These are phyloP conservation scores for Ambrosia hybrid DNA, from an alignment of 140 eudicot species.

Conservation along the genomic window DNA sequence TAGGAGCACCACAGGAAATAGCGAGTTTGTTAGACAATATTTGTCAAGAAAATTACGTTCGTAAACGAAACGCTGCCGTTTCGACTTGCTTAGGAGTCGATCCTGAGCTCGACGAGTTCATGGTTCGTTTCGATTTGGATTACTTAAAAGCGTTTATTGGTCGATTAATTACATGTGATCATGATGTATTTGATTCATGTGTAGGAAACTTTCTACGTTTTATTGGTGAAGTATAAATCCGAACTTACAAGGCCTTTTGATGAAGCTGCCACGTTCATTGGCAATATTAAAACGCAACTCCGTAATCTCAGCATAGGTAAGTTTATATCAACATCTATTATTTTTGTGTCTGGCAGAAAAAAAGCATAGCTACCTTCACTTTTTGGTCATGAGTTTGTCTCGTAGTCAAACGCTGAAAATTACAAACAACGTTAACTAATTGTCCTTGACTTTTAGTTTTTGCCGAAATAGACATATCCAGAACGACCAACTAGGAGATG, in stretches of 20 bases:
- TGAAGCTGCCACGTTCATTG: slow-evolving; percentile 66
- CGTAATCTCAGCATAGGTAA: slow-evolving; percentile 66
- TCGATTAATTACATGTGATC: too few species aligned
- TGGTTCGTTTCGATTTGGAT: slow-evolving; percentile 41
- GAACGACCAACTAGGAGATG: too few species aligned
- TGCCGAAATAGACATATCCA: too few species aligned
- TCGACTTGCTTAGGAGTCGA: slow-evolving; percentile 59
- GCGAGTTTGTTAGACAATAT: slow-evolving; percentile 72
- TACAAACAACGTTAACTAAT: too few species aligned
- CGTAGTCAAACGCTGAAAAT: not conserved
- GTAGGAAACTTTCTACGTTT: too few species aligned
- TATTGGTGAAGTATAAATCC: slow-evolving; percentile 69
- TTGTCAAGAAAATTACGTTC: slow-evolving; percentile 45
- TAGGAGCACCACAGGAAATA: slow-evolving; percentile 90
- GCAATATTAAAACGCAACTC: slow-evolving; percentile 62
- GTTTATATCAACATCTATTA: not conserved
- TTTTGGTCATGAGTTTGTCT: not conserved
- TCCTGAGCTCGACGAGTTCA: slow-evolving; percentile 94
- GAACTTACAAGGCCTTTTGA: slow-evolving; percentile 76
- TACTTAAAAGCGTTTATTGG: too few species aligned
- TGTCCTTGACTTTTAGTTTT: too few species aligned
- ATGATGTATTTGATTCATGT: too few species aligned
- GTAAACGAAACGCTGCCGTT: slow-evolving; percentile 33
- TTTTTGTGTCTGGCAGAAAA: slow-evolving; percentile 11
- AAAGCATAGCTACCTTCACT: slow-evolving; percentile 4